These are phyloP conservation scores for Melaleuca alternifolia DNA, from an alignment of 345 rosid genomes.

Conservation along the genomic window DNA sequence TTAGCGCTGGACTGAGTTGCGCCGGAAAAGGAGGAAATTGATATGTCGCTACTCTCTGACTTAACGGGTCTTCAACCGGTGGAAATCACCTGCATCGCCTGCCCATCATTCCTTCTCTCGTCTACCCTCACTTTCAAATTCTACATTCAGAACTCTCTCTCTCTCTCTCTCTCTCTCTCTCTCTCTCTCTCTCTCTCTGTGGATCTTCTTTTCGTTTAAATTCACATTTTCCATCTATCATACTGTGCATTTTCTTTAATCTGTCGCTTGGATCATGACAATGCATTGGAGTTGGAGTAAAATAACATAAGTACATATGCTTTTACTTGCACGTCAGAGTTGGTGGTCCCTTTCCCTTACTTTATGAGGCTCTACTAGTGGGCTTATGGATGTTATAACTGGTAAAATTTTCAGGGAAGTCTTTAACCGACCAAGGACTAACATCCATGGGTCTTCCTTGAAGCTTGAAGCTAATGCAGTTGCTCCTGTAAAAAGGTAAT, in stretches of 20 bases:
- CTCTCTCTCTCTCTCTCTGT: background rate
- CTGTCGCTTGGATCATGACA: background rate
- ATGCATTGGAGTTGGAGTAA: background rate
- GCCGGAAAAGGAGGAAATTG: conserved; percentile 34
- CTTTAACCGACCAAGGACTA: conserved; percentile 7
- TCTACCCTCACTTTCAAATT: conserved; percentile 33
- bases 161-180: background rate
- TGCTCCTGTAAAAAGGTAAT: conserved; percentile 54
- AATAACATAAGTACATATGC: background rate
- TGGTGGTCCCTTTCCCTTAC: background rate
- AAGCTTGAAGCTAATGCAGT: conserved; percentile 28
- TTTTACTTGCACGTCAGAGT: background rate
- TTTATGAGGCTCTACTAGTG: background rate
- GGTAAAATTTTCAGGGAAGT: conserved; percentile 19
- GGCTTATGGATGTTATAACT: background rate
- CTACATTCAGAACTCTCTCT: conserved; percentile 25
- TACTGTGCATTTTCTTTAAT: background rate
- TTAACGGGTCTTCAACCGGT: conserved; percentile 35
- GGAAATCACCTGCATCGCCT: conserved; percentile 12
- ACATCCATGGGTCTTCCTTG: conserved; percentile 14
- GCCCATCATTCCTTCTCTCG: conserved; percentile 24
- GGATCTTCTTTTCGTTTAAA: background rate
- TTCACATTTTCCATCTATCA: background rate
- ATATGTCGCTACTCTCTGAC: conserved; percentile 39
- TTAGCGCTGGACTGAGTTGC: conserved; percentile 46